These are phyloP conservation scores for Begonia loranthoides DNA, from an alignment of 306 rosid species.

Conservation along the genomic window DNA sequence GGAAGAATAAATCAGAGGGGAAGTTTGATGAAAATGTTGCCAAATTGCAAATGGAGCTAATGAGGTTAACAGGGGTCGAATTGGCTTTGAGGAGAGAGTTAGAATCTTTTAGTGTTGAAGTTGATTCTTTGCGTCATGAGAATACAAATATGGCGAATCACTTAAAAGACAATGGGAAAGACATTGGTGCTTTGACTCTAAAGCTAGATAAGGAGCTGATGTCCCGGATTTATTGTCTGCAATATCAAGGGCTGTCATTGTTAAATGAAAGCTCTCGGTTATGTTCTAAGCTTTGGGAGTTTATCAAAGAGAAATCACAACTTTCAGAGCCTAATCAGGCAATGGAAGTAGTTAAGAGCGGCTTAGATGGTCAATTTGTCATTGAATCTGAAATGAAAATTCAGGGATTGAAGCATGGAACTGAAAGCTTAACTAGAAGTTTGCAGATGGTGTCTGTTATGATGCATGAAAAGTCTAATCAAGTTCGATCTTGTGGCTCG, in stretches of 20 bases:
- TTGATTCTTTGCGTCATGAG: slow-evolving; percentile 85
- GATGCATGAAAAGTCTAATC: slow-evolving; percentile 56
- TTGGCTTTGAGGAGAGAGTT: slow-evolving; percentile 60
- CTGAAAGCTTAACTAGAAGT: slow-evolving; percentile 58
- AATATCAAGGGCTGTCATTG: slow-evolving; percentile 69
- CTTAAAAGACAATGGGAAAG: slow-evolving; percentile 63
- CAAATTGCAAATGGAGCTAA: slow-evolving; percentile 68
- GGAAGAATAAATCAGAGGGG: slow-evolving; percentile 33
- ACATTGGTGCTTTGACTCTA: slow-evolving; percentile 38
- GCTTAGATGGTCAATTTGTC: slow-evolving; percentile 52
- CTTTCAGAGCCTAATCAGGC: slow-evolving; percentile 22
- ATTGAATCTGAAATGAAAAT: slow-evolving; percentile 69
- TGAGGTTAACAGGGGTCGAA: slow-evolving; percentile 76
- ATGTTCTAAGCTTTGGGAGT: slow-evolving; percentile 51
- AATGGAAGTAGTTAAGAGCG: slow-evolving; percentile 23
- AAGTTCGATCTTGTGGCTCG: slow-evolving; percentile 20
- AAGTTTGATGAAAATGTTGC: slow-evolving; percentile 36
- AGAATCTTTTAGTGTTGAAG: slow-evolving; percentile 61
- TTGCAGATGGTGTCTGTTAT: slow-evolving; percentile 63
- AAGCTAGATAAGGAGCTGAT: slow-evolving; percentile 70
- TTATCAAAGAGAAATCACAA: slow-evolving; percentile 43
- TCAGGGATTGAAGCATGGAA: slow-evolving; percentile 61
- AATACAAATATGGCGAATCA: slow-evolving; percentile 55
- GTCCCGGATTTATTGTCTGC: slow-evolving; percentile 55
- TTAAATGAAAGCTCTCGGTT: slow-evolving; percentile 54